A percentile compares a stretch with the other conserved stretches of the same genome.
Conservation (phyloP, 2,329 filamentous ascomycete genomes). For the Thelonectria discophora region DNA sequence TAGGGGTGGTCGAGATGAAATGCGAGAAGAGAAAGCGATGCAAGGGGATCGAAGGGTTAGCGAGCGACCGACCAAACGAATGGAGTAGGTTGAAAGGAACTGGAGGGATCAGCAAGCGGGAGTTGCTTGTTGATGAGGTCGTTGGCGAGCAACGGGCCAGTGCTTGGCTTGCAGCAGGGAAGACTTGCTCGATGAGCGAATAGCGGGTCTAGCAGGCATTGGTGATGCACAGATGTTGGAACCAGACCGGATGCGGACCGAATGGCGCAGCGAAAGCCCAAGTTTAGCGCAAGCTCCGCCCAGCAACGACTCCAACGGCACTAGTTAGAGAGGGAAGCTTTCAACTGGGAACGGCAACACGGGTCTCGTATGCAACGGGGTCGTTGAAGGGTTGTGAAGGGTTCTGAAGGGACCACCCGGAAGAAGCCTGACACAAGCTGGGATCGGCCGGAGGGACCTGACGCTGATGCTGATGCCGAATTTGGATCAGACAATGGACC, state of each 20-base stretch:
- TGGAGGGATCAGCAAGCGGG: conserved; percentile 25
- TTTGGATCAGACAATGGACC: conserved; percentile 5
- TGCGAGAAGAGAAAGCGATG: conserved; percentile 28
- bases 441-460: neutral
- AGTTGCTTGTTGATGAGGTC: conserved; percentile 34
- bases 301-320: conserved; percentile 28
- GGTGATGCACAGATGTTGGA: conserved; percentile 16
- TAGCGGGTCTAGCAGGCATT: conserved; percentile 25
- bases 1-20: conserved; percentile 25
- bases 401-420: neutral
- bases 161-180: conserved; percentile 27
- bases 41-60: conserved; percentile 21
- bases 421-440: conserved; percentile 10
- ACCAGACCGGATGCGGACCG: conserved; percentile 39
- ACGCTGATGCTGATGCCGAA: neutral
- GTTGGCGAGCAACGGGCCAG: conserved; percentile 35
- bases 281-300: conserved; percentile 36
- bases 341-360: conserved; percentile 20
- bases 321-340: conserved; percentile 12
- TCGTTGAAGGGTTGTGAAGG: conserved; percentile 2
- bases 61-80: conserved; percentile 30
- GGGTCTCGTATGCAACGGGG: conserved; percentile 3
- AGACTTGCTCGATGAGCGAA: conserved; percentile 31
- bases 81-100: conserved; percentile 20
- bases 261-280: conserved; percentile 29